These are phyloP conservation scores for Solanum appendiculatum DNA, from an alignment of 257 asterid species.

Conservation along the genomic window DNA sequence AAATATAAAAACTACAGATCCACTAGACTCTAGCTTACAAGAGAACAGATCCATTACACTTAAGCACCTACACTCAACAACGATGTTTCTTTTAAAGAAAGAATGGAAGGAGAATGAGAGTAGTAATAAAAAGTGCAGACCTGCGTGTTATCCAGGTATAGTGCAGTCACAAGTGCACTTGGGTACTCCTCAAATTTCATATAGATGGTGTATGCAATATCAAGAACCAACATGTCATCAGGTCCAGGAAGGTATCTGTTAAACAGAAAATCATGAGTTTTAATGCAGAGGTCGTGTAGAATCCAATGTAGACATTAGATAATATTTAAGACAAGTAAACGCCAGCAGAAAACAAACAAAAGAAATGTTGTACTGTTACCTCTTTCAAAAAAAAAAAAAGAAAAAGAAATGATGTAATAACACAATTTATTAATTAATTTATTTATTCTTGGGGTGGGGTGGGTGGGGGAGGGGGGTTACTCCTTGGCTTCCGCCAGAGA, in stretches of 20 bases:
- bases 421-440: too few relatives aligned
- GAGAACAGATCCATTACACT: neutral
- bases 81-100: neutral
- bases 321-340: neutral
- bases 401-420: neutral
- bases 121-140: conserved; percentile 21
- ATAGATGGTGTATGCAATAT: conserved; percentile 69
- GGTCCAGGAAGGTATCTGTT: conserved; percentile 91
- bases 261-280: conserved; percentile 4
- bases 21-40: neutral
- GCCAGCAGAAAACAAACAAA: neutral
- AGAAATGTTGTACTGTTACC: neutral
- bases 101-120: neutral
- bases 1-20: neutral
- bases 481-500: neutral
- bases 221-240: conserved; percentile 74
- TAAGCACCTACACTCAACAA: neutral
- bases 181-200: conserved; percentile 78
- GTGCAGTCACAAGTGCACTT: conserved; percentile 74
- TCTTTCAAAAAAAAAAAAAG: too few relatives aligned
- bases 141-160: conserved; percentile 71
- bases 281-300: neutral
- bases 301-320: neutral
- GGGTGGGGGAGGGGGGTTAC: neutral
- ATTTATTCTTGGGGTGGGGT: too few relatives aligned